Conservation (phyloP, 208 protist genomes). For the Leishmania turanica region DNA sequence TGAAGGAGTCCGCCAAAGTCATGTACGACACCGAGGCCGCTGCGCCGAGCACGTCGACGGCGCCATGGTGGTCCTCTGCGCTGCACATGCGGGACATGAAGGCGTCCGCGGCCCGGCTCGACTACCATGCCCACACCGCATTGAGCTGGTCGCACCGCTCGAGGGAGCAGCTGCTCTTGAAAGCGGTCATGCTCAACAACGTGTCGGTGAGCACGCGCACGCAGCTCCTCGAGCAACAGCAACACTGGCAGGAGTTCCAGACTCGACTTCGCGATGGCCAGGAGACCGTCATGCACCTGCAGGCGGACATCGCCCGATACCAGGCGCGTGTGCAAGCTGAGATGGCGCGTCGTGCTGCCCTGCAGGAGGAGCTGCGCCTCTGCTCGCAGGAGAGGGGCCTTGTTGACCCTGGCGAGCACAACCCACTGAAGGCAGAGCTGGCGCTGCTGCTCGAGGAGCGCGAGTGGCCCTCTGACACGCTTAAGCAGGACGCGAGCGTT, state of each 20-base stretch:
- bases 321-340: constrained; percentile 39
- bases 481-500: constrained; percentile 37
- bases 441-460: constrained; percentile 50
- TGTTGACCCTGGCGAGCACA: constrained; percentile 25
- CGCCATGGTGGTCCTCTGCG: constrained; percentile 78
- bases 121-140: constrained; percentile 68
- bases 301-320: constrained; percentile 34
- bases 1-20: constrained; percentile 21
- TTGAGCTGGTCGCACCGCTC: constrained; percentile 49
- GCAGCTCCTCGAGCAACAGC: constrained; percentile 61
- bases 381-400: constrained; percentile 25
- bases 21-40: constrained; percentile 27
- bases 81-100: constrained; percentile 76
- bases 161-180: constrained; percentile 66
- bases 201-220: constrained; percentile 37
- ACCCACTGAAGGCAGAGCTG: constrained; percentile 50
- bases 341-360: constrained; percentile 24
- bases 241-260: constrained; percentile 52
- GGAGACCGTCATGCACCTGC: constrained; percentile 28
- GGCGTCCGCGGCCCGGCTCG: constrained; percentile 50
- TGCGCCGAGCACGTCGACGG: constrained; percentile 27
- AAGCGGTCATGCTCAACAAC: constrained; percentile 55
- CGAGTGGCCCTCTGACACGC: constrained; percentile 40
- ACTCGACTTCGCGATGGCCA: constrained; percentile 24
- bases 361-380: constrained; percentile 54